Base-by-base conservation (phyloP, 192 early-diverging fungal genomes). In the Coemansia sp. region DNA sequence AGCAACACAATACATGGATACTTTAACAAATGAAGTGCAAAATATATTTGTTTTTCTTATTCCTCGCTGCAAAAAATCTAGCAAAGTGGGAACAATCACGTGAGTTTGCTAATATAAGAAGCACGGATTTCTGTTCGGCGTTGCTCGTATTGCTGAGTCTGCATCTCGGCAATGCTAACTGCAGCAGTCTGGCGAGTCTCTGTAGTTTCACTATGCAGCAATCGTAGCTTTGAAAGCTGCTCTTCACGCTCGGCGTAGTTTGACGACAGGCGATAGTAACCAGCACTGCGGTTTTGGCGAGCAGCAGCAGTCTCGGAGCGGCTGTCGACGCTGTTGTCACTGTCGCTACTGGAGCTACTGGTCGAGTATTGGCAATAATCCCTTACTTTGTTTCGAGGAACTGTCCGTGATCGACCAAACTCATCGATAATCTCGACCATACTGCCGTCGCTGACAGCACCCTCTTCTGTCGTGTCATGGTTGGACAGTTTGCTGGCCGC, bases 351-450 rank as follows among this genome's bases (percentile, higher is more conserved):
- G 1, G 56, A 27, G n/a, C 29, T 10, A 24, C 43, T 17, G 19
- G 48, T 19, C 19, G 48, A 49, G 19, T 21, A 49, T 2, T 17
- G 12, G n/a, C 38, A 17, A 37, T 71, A 71, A 10, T 67, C 25
- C 5, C 15, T 25, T 9, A 55, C 68, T 35, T 64, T 51, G 25
- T 56, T 70, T 17, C 60, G 51, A 17, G 64, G 62, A 37, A 80
- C 67, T 50, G 56, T 62, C 5, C 77, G 67, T 14, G 71, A 55
- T 9, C 77, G 71, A 3, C 77, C 77, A 75, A 80, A 80, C 65
- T 80, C 77, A 37, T 80, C 77, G 15, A 75, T 32, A 12, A 80
- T 60, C 22, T 80, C 77, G 14, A 80, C 69, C 50, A 67, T 32
- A n/a, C 55, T 58, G 39, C 50, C 56, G 14, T 51, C 41, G 24